Base-by-base conservation (phyloP, 2,329 filamentous ascomycete genomes). In the Sarocladium kiliense region DNA sequence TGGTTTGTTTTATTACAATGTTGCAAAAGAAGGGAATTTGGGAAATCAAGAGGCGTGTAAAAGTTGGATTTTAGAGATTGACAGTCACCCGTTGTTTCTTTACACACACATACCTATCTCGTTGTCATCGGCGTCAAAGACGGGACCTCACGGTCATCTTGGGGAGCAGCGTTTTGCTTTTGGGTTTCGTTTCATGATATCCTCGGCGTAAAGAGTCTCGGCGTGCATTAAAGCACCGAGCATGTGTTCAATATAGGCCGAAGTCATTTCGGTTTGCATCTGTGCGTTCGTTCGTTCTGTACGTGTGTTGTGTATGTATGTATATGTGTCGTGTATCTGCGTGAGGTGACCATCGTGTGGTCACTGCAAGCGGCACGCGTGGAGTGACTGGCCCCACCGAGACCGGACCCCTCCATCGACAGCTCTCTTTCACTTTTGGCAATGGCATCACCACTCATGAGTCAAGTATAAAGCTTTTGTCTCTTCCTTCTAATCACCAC, bases 221-320 rank as follows among this genome's bases (percentile, higher is more conserved):
- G 7, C 19, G 26, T 47, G 54, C 41, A 27, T 37, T 47, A 47
- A 49, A 54, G 41, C 34, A 54, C 45, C 21, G 45, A n/a, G n/a
- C 44, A 37, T 57, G n/a, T 51, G 23, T 50, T 34, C 47, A 53
- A 53, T 53, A 53, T 25, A 53, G 50, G 50, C 50, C 50, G 50
- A 53, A 53, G 50, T 41, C 18, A 53, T 53, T 53, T 53, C 50
- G 50, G 50, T 53, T 53, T 53, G 50, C 16, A 23, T 53, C 50
- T 53, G 7, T 53, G 30, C 50, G 50, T 53, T 53, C 25, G 54
- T 65, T 55, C 60, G 51, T 59, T 53, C 47, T 57, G 56, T 54
- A 42, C 57, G 21, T 56, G 53, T 60, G 18, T 42, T 36, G 27
- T 58, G 32, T 49, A 34, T 55, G 50, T 39, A 53, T 53, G 50